Evolutionary conservation across 225 moss, liverwort and hornwort genomes (phyloP), one percentile per base, ranked within the genome.

Genomic region (Climacium dendroides): DNA sequence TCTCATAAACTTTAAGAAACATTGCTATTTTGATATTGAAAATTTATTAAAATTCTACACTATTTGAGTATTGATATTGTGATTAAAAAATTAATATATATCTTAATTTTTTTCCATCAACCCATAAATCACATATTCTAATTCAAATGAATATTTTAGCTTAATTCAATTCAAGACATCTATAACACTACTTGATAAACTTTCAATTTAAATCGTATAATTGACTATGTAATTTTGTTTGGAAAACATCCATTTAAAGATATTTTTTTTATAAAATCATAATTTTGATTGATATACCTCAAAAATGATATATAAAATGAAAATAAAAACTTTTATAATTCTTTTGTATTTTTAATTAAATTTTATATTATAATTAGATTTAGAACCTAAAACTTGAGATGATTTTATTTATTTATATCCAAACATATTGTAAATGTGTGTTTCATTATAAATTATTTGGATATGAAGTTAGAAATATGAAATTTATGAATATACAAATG

Each of bases 281-380:
- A 13, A 59, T 13, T 26, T 58, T 41, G 13, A 78, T 59, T 59
- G 19, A 13, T 62, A 35, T 52, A 10, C 3, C 2, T 62, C 1
- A 19, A 41, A 10, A 71, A 43, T 43, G 5, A 11, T 3, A 24
- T 57, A 23, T 26, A 23, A 47, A 15, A 34, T 9, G 13, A 79
- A 29, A 9, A 17, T 37, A 0, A 11, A 0, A 5, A 30, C 59
- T 59, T 30, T 29, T 1, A 1, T 3, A 3, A 28, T 5, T 79
- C 43, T 22, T 19, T 26, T 8, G 5, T 9, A 8, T 8, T 57
- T 8, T 78, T 7, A 13, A 8, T 12, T 12, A 12, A 7, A 30
- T 9, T 20, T 15, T 10, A 13, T 0, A 6, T 2, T 61, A 1
- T 22, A 22, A 15, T 32, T 4, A 22, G 61, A 41, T 22, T 45